phyloP scores from a whole-genome alignment of 768 basidiomycete genomes.

The Mrakia frigida region DNA sequence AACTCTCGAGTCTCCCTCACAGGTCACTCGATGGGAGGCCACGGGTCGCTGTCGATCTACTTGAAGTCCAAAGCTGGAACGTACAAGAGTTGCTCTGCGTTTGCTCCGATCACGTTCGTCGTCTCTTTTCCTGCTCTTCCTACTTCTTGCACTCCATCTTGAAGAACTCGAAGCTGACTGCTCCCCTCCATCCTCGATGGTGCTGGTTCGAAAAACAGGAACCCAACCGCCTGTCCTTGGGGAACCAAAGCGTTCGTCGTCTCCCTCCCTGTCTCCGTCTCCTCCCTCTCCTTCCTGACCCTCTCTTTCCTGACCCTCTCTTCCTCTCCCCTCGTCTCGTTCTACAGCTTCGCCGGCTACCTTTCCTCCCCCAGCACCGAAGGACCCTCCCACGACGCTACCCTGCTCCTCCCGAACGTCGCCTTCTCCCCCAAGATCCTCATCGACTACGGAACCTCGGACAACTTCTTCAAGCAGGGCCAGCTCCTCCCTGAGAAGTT shows the following conservation, averaged over 20 bases:
- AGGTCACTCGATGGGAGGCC: constrained; percentile 97
- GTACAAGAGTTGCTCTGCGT: constrained; percentile 84
- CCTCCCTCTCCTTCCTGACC: neutral
- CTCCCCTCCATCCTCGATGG: neutral
- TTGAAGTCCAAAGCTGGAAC: constrained; percentile 59
- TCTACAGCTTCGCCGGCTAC: constrained; percentile 59
- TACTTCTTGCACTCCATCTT: neutral
- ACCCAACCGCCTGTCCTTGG: constrained; percentile 83
- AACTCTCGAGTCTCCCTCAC: constrained; percentile 76
- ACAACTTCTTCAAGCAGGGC: constrained; percentile 75
- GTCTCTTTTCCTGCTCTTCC: neutral
- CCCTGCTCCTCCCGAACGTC: constrained; percentile 63
- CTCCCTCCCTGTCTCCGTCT: neutral
- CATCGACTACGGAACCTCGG: constrained; percentile 65
- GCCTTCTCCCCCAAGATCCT: constrained; percentile 65
- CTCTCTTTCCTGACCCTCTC: too few species aligned
- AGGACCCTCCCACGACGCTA: constrained; percentile 77
- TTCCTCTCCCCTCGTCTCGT: too few species aligned
- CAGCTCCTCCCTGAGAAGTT: constrained; percentile 75
- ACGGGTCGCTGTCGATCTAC: constrained; percentile 88
- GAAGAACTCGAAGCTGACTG: neutral
- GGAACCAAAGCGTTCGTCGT: constrained; percentile 69
- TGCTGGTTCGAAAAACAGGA: constrained; percentile 46
- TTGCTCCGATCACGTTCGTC: constrained; percentile 48
- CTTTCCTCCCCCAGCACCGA: constrained; percentile 65